Evolutionary conservation across 169 alveolate species (phyloP).

Genomic region (Prorocentrum cordatum): DNA sequence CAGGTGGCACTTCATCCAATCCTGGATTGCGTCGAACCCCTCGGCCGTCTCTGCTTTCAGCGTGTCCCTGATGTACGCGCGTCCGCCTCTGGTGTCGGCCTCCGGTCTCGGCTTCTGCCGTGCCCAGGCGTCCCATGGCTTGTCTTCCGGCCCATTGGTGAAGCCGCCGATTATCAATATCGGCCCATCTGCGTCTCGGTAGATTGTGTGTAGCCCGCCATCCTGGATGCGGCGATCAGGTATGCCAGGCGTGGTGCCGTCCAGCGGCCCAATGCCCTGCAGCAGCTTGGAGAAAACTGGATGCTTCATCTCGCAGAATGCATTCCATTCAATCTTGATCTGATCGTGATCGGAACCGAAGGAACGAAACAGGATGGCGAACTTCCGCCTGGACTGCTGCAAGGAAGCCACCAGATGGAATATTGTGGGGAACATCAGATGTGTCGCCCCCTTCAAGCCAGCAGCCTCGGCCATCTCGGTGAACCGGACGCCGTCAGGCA

Average conservation of each 20-base stretch:
- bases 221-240: constrained; percentile 37
- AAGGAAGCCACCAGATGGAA: constrained; percentile 20
- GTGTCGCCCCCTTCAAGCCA: no score
- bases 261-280: constrained; percentile 54
- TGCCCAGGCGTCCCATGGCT: neutral
- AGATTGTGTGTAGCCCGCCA: constrained; percentile 25
- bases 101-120: neutral
- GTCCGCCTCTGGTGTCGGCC: neutral
- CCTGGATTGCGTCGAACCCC: no score
- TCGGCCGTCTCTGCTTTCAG: neutral
- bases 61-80: neutral
- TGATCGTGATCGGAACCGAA: constrained; percentile 48
- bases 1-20: no score
- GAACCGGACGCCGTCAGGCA: no score
- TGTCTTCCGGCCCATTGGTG: neutral
- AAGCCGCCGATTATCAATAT: neutral
- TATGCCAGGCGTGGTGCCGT: constrained; percentile 2
- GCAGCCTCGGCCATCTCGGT: no score
- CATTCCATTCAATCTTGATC: constrained; percentile 59
- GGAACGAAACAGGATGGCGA: constrained; percentile 30
- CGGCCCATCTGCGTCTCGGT: constrained; percentile 37
- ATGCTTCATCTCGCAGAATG: constrained; percentile 58
- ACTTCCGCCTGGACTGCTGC: constrained; percentile 39
- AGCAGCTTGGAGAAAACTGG: neutral
- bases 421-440: no score